Evolutionary conservation across 345 rosid species (phyloP).

Genomic region (Linum usitatissimum): DNA sequence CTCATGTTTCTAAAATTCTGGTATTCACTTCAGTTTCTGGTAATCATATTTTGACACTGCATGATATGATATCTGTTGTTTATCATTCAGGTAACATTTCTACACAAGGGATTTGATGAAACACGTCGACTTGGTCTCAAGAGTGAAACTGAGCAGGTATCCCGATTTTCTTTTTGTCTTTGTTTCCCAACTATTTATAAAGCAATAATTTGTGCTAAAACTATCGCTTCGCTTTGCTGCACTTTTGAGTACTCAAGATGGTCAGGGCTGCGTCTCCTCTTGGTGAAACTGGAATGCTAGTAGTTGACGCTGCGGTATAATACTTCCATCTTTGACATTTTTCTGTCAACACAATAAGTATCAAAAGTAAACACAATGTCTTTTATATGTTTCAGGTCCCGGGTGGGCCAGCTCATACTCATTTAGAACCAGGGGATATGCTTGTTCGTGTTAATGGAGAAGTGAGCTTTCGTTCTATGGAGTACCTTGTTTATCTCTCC

Average conservation of each 20-base stretch:
- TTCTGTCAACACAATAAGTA: neutral
- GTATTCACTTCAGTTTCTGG: neutral
- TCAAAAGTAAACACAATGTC: neutral
- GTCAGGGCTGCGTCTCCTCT: conserved; percentile 67
- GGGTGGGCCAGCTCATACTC: conserved; percentile 79
- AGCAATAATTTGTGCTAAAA: neutral
- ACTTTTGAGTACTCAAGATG: conserved; percentile 38
- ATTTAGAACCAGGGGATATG: conserved; percentile 88
- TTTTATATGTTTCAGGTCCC: conserved; percentile 58
- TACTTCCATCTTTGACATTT: neutral
- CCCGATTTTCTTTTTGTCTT: conserved; percentile 2
- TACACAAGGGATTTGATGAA: conserved; percentile 96
- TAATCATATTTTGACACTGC: neutral
- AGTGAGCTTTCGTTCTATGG: conserved; percentile 33
- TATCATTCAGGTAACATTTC: conserved; percentile 52
- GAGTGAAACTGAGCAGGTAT: conserved; percentile 83
- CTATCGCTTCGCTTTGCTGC: conserved; percentile 3
- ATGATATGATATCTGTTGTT: conserved; percentile 7
- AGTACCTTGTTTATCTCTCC: neutral
- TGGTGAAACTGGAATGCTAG: conserved; percentile 94
- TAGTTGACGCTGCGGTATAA: conserved; percentile 83
- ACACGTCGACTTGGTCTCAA: conserved; percentile 87
- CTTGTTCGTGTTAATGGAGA: conserved; percentile 80
- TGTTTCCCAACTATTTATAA: neutral
- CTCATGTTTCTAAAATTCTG: neutral